Evolutionary conservation across 345 rosid genomes (phyloP).

Genomic region (Linum usitatissimum): DNA sequence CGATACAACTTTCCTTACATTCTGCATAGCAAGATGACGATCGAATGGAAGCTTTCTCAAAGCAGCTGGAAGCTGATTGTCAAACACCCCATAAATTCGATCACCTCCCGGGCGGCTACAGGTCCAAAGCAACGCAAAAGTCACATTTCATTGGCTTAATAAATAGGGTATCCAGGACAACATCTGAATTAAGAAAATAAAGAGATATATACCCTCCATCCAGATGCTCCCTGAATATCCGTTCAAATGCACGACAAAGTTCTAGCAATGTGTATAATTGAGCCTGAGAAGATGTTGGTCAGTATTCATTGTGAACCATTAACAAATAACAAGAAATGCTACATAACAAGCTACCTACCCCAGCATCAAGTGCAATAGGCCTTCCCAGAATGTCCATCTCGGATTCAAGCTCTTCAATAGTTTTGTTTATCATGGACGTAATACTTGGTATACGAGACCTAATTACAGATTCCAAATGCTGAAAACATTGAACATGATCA

Average conservation of each 20-base stretch:
- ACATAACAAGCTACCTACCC: slow-evolving; percentile 39
- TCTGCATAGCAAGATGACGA: slow-evolving; percentile 70
- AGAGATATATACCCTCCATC: slow-evolving; percentile 68
- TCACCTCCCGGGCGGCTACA: slow-evolving; percentile 79
- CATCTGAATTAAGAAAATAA: background rate
- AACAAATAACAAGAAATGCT: too few species aligned
- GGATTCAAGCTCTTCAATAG: slow-evolving; percentile 77
- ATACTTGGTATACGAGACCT: slow-evolving; percentile 84
- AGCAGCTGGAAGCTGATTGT: slow-evolving; percentile 85
- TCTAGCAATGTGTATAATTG: slow-evolving; percentile 70
- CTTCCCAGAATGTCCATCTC: slow-evolving; percentile 85
- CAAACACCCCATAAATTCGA: slow-evolving; percentile 74
- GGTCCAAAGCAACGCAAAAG: background rate
- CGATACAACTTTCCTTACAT: slow-evolving; percentile 61
- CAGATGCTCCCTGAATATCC: slow-evolving; percentile 82
- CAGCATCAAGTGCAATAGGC: slow-evolving; percentile 84
- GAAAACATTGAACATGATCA: slow-evolving; percentile 20
- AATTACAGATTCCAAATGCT: slow-evolving; percentile 88
- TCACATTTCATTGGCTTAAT: background rate
- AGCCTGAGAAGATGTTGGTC: slow-evolving; percentile 37
- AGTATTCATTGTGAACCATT: background rate
- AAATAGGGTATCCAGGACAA: too few species aligned
- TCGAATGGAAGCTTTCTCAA: slow-evolving; percentile 80
- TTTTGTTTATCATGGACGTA: slow-evolving; percentile 74
- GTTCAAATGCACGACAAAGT: slow-evolving; percentile 79